Conservation (phyloP, 306 rosid genomes). For the Citrullus mucosospermus region DNA sequence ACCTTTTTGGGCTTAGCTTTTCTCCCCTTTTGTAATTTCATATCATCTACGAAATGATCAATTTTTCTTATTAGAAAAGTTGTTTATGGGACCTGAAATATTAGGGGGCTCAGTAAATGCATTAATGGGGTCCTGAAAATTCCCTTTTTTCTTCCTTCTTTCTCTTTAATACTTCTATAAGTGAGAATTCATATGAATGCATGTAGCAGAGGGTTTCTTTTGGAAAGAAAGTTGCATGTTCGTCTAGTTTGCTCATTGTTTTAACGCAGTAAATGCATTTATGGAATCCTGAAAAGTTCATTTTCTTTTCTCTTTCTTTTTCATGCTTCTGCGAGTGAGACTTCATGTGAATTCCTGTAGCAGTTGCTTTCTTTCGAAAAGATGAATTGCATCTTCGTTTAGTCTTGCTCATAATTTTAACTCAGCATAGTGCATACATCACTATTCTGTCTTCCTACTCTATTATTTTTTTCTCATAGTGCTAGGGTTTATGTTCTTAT, state of each 20-base stretch:
- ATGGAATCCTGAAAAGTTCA: background rate
- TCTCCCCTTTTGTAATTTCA: background rate
- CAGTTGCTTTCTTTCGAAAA: background rate
- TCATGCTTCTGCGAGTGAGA: background rate
- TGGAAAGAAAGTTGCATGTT: background rate
- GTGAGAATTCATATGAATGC: background rate
- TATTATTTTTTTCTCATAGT: slow-evolving; percentile 8
- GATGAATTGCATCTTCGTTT: background rate
- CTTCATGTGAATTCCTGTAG: background rate
- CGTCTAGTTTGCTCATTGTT: background rate
- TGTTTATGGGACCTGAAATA: background rate
- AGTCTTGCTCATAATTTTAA: background rate
- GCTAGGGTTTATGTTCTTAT: slow-evolving; percentile 9
- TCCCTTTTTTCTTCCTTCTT: background rate
- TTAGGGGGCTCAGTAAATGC: background rate
- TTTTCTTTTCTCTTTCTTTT: background rate
- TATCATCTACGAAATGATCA: background rate
- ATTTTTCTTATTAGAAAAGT: background rate
- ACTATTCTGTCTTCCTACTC: background rate
- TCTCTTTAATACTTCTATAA: background rate
- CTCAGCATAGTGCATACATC: background rate
- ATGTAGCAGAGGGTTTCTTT: background rate
- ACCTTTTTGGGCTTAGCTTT: background rate
- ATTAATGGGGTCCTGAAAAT: background rate
- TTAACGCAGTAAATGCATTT: background rate